Percentiles rank a stretch among this genome's conserved stretches.
These are phyloP conservation scores for Salvia splendens DNA, from an alignment of 257 asterid species.

Conservation along the genomic window DNA sequence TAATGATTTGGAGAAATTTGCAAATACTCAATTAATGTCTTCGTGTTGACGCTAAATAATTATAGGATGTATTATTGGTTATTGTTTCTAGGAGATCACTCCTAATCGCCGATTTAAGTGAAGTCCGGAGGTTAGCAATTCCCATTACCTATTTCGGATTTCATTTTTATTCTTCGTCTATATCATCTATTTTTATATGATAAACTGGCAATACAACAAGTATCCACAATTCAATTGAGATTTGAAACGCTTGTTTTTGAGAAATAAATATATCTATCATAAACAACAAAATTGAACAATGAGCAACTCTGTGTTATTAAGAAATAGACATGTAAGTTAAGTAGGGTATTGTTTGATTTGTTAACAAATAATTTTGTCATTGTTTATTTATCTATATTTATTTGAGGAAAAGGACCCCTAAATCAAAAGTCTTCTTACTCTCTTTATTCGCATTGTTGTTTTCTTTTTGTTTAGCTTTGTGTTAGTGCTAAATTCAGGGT, in stretches of 20 bases:
- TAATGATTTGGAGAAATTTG: slow-evolving; percentile 33
- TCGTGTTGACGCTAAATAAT: slow-evolving; percentile 35
- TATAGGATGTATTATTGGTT: slow-evolving; percentile 2
- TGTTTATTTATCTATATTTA: not conserved
- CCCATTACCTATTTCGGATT: not conserved
- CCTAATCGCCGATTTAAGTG: not conserved
- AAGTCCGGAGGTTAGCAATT: too few relatives aligned
- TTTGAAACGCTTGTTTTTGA: too few relatives aligned
- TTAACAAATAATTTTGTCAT: not conserved
- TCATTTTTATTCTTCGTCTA: too few relatives aligned
- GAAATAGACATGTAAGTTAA: too few relatives aligned
- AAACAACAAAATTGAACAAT: too few relatives aligned
- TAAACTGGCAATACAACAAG: too few relatives aligned
- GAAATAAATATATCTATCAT: too few relatives aligned
- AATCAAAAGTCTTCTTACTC: slow-evolving; percentile 7
- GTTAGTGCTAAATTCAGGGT: too few relatives aligned
- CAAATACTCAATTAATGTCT: slow-evolving; percentile 26
- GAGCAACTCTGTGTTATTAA: too few relatives aligned
- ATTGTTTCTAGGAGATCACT: slow-evolving; percentile 24
- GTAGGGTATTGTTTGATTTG: too few relatives aligned
- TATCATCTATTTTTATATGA: too few relatives aligned
- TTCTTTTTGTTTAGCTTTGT: not conserved
- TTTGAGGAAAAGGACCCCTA: not conserved
- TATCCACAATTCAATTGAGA: too few relatives aligned
- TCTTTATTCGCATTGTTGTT: slow-evolving; percentile 23